Base-by-base conservation (phyloP, 2,329 filamentous ascomycete genomes). In the Penicillium sp. region DNA sequence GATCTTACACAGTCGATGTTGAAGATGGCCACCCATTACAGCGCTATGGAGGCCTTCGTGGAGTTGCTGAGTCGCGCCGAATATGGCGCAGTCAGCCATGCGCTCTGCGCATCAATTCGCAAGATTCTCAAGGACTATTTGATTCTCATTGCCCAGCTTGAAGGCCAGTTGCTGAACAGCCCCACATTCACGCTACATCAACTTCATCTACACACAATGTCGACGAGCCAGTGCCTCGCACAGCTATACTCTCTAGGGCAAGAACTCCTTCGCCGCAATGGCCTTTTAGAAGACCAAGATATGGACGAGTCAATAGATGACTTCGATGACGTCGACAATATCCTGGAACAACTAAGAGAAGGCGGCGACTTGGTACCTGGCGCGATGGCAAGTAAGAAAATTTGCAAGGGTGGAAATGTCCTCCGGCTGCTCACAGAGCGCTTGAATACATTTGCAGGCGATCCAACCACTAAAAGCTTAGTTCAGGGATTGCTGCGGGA, bases 371-470 rank as follows among this genome's bases (percentile, higher is more conserved):
- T 96, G 27, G 83, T 88, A 14, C 87, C 89, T 1, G 90, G 89
- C 3, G 88, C 89, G 58, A 89, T 95, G 78, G 86, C 90, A 0
- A 88, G 86, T 45, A 96, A 96, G 75, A 97, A 93, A 72, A 88
- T 96, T 31, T 98, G 91, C 80, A 98, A 96, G 78, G 95, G 95
- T n/a, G 95, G 95, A 2, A 90, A 92, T 60, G 91, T 97, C n/a
- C 82, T 99, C 1, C 90, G 91, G 0, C 78, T 98, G 29, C 84
- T 99, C 55, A 96, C 92, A 2, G 89, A 88, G 69, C 84, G 93
- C 50, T 79, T 98, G 9, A 90, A 95, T 64, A 87, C 89, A 14
- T 93, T 97, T 86, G 95, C 93, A 1, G 95, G 95, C 46, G 95
- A 99, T 70, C 95, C 95, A 4, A 89, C 91, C 0, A 93, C 95